Evolutionary conservation across 129 eudicot genomes (phyloP).

Genomic region (Saussurea involucrata): DNA sequence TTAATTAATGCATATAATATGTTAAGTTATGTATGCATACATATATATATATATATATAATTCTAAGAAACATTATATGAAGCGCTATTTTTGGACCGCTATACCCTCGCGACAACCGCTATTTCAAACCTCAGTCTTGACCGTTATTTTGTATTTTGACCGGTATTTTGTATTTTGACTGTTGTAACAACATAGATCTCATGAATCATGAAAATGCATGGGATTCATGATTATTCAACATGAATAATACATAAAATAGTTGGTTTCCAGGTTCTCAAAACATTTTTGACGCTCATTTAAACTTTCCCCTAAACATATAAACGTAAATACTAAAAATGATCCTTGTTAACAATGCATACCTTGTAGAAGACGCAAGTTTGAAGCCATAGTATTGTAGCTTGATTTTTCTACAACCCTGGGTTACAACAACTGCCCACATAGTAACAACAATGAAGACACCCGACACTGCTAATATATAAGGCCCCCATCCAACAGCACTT

Average conservation of each 20-base stretch:
- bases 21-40: too few species aligned
- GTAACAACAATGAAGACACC: constrained; percentile 74
- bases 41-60: too few species aligned
- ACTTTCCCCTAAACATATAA: background rate
- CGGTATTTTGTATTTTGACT: too few species aligned
- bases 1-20: too few species aligned
- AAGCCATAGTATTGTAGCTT: constrained; percentile 95
- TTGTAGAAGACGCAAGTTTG: constrained; percentile 90
- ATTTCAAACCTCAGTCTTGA: too few species aligned
- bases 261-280: background rate
- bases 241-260: background rate
- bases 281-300: background rate
- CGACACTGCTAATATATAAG: constrained; percentile 61
- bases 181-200: too few species aligned
- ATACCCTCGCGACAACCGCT: too few species aligned
- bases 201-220: too few species aligned
- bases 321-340: background rate
- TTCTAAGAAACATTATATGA: too few species aligned
- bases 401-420: constrained; percentile 94
- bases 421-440: constrained; percentile 93
- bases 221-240: background rate
- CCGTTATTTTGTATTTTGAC: too few species aligned
- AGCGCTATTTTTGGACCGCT: too few species aligned
- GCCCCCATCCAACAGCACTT: constrained; percentile 72
- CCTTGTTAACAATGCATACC: constrained; percentile 32